Evolutionary conservation across 2,329 filamentous ascomycete species (phyloP).

Genomic region (Albophoma yamanashiensis): DNA sequence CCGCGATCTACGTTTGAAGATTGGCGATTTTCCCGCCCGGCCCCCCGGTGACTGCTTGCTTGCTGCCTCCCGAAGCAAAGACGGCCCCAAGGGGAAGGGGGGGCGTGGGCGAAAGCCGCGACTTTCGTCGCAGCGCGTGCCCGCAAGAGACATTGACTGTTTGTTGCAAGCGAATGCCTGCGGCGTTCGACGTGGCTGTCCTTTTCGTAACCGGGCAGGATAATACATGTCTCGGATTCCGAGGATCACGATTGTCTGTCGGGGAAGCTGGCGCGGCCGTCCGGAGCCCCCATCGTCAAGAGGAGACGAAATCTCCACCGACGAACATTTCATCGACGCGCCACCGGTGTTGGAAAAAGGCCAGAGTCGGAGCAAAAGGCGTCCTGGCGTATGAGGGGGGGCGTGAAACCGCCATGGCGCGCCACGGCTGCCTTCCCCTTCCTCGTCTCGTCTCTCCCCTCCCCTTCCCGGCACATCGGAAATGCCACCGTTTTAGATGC

Average conservation of each 20-base stretch:
- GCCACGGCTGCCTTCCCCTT: neutral
- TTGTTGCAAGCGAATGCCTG: neutral
- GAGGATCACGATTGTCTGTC: neutral
- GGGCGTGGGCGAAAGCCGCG: neutral
- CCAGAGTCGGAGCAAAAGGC: neutral
- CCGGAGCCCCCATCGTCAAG: neutral
- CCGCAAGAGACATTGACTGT: neutral
- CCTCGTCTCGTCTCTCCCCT: neutral
- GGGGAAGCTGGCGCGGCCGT: neutral
- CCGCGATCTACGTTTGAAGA: neutral
- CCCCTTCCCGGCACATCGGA: too few relatives aligned
- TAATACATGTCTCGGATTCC: neutral
- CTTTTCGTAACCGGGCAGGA: neutral
- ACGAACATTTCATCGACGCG: neutral
- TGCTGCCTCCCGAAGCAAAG: neutral
- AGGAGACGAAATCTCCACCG: neutral
- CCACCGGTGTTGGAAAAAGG: neutral
- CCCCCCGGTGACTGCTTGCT: too few relatives aligned
- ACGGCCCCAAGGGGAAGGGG: too few relatives aligned
- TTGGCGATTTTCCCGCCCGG: neutral
- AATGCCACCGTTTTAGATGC: neutral
- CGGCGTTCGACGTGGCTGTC: neutral
- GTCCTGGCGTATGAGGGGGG: neutral
- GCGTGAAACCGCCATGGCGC: neutral
- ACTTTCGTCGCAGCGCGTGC: neutral